Evolutionary conservation across 1,284 basidiomycete species (phyloP).

Genomic region (Trichosporon faecale): DNA sequence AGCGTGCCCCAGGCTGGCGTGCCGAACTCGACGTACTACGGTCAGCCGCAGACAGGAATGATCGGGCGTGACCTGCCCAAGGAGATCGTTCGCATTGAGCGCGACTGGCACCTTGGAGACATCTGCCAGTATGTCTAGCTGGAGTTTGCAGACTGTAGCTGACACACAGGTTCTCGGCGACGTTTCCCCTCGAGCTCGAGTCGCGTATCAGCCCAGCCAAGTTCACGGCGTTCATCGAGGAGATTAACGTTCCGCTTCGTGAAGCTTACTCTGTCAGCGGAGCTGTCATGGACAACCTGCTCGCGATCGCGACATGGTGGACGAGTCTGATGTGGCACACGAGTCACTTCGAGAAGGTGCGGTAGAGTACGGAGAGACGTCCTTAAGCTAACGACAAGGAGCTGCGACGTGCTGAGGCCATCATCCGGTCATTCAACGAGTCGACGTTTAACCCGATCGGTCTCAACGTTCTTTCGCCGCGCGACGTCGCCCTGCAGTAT

Average conservation of each 20-base stretch:
- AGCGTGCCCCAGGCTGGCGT: constrained; percentile 30
- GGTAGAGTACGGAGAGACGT: neutral
- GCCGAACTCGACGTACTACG: constrained; percentile 33
- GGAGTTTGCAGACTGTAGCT: neutral
- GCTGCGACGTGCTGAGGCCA: constrained; percentile 43
- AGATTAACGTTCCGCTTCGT: constrained; percentile 49
- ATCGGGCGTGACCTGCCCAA: constrained; percentile 49
- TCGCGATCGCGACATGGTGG: constrained; percentile 53
- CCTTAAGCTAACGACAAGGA: constrained; percentile 36
- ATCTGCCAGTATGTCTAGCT: constrained; percentile 47
- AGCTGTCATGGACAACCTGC: constrained; percentile 52
- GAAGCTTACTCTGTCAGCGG: constrained; percentile 50
- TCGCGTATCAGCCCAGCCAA: constrained; percentile 45
- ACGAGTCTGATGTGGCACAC: constrained; percentile 49
- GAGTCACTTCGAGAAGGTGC: constrained; percentile 53
- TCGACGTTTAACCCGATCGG: constrained; percentile 53
- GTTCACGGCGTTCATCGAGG: constrained; percentile 48
- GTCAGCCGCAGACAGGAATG: constrained; percentile 36
- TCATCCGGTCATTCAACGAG: constrained; percentile 49
- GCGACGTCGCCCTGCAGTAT: constrained; percentile 54
- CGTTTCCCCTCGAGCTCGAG: constrained; percentile 54
- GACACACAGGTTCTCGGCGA: constrained; percentile 48
- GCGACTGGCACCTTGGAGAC: constrained; percentile 54
- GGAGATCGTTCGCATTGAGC: constrained; percentile 52
- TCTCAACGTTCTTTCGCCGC: constrained; percentile 54